Evolutionary conservation across 2,329 filamentous ascomycete genomes (phyloP).

Genomic region (Trichoderma sp.): DNA sequence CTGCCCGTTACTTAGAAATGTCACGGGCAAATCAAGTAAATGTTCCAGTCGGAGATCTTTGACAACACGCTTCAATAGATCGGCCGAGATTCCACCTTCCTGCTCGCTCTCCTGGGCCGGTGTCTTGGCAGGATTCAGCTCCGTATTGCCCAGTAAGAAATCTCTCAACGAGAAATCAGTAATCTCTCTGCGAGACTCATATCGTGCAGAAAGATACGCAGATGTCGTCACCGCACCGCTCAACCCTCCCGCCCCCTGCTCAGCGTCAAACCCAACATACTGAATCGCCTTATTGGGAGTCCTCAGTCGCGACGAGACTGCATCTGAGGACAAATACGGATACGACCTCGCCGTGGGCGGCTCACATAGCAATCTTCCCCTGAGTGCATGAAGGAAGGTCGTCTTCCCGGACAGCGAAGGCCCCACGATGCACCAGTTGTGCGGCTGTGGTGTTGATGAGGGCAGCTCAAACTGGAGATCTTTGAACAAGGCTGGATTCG

Average conservation of each 20-base stretch:
- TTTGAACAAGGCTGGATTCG: conserved; percentile 72
- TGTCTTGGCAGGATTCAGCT: conserved; percentile 67
- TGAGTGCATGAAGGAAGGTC: conserved; percentile 74
- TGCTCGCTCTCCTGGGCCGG: conserved; percentile 41
- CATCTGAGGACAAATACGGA: conserved; percentile 69
- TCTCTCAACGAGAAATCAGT: conserved; percentile 83
- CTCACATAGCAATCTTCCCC: conserved; percentile 71
- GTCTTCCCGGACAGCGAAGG: conserved; percentile 78
- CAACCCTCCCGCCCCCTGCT: conserved; percentile 51
- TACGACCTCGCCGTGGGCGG: conserved; percentile 75
- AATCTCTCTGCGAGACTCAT: conserved; percentile 81
- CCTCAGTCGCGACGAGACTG: conserved; percentile 55
- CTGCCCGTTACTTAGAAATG: conserved; percentile 92
- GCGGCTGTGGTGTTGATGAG: conserved; percentile 47
- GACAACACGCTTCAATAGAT: conserved; percentile 61
- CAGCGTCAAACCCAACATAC: conserved; percentile 87
- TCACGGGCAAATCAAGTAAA: conserved; percentile 76
- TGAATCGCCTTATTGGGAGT: conserved; percentile 68
- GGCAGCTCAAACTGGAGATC: conserved; percentile 69
- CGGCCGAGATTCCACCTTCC: conserved; percentile 48
- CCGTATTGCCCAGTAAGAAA: conserved; percentile 78
- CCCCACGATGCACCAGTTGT: conserved; percentile 83
- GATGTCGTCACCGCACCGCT: conserved; percentile 60
- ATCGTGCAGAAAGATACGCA: conserved; percentile 83
- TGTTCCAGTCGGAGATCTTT: conserved; percentile 65